Base-by-base conservation (phyloP, 345 rosid species). In the Lepidium didymum region DNA sequence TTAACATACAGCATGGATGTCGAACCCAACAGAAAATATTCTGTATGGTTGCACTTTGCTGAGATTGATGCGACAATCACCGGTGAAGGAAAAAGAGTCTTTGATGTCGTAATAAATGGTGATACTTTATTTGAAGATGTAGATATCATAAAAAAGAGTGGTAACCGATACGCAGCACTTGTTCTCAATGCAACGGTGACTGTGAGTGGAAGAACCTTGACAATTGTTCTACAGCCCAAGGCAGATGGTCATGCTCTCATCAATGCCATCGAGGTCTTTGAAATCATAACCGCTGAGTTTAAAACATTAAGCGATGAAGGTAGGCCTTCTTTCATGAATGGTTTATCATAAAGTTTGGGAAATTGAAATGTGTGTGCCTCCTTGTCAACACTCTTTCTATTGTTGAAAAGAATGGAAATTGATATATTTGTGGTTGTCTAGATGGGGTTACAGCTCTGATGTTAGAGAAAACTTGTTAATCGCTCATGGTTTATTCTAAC, bases 191-290 rank as follows among this genome's bases (percentile, higher is more conserved):
- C 66, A 11, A 91, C 99, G 9, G 80, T 86, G 72, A 49, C 90
- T 66, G 85, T 95, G 71, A 83, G 81, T 58, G 99, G 99, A 47
- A 83, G 96, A 80, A 78, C 93, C 44, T 82, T 91, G 82, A 84
- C 90, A 0, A 56, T 95, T 19, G 78, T 87, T 47, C 63, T 95
- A 73, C 96, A 61, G 54, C 96, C 99, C 18, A 86, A 82, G 70
- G 71, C 9, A 37, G 89, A 88, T 23, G 73, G 63, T 65, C 83
- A 74, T 84, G 92, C 97, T 34, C 78, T 89, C 54, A 77, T 95
- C 51, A 95, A 81, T 77, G 99, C 96, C 44, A 85, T 95, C 15
- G 99, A 95, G 79, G 84, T 95, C 56, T 87, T 91, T 83, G 96
- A 91, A 76, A 63, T 91, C 62, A 80, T 91, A 43, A 54, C 69